Evolutionary conservation across 257 asterid genomes (phyloP), one percentile per base, ranked within the genome.

Genomic region (Solanum microdontum): DNA sequence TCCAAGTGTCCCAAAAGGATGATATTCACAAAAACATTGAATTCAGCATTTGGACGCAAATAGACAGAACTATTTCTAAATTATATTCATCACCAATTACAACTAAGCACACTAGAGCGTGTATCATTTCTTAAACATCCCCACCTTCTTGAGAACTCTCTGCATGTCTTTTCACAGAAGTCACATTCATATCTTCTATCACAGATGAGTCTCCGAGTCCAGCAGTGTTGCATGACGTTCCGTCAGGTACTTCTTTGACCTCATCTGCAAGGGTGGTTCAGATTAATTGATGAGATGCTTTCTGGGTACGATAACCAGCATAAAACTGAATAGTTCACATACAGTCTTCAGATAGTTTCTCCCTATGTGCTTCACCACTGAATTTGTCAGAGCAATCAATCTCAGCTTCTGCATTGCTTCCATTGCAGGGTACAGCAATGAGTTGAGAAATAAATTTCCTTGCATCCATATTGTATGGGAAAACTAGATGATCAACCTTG

Each of bases 381-480:
- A 62, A 90, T 86, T 89, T 79, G 83, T 85, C 93, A 19, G 92
- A 91, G 75, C 90, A 87, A 64, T 85, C 87, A 87, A 43, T 62
- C 84, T 89, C 91, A 80, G 91, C 87, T 84, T 88, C 91, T 48
- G 84, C 87, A 90, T 90, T 88, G 24, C 89, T 91, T 72, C 92
- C 91, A 88, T 89, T 89, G 69, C 93, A 88, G 90, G 97, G 96
- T 79, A 85, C 92, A 88, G 88, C 87, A 93, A 94, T 87, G 84
- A 97, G 84, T 48, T 93, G 91, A 87, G 95, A 87, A 43, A 94
- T 66, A 90, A 97, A 97, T 64, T 93, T 77, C 70, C 99, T 92
- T 73, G 96, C 98, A 87, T 97, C 99, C 94, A 92, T 87, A 92
- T 97, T 97, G 94, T 93, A 93, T 28, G 97, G 90, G 64, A 86